Evolutionary conservation across 2,329 filamentous ascomycete species (phyloP).

Genomic region (Helminthosporium solani): DNA sequence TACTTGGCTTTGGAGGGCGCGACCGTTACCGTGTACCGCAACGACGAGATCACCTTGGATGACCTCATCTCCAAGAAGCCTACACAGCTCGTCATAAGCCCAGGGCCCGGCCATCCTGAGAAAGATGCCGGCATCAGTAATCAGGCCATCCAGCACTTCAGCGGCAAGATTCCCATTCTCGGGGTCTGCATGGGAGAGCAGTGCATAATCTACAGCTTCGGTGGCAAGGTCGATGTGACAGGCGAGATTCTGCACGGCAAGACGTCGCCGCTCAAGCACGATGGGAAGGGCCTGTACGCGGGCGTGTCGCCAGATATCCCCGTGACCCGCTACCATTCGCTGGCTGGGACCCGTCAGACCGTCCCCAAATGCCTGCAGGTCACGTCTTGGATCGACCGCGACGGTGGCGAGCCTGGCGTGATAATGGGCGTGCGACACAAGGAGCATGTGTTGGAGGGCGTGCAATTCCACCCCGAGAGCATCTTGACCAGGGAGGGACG

Average conservation of each 20-base stretch:
- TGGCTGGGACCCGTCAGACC: slow-evolving; percentile 87
- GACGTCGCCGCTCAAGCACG: slow-evolving; percentile 86
- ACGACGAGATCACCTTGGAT: slow-evolving; percentile 85
- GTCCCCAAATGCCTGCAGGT: slow-evolving; percentile 84
- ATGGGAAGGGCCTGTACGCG: slow-evolving; percentile 86
- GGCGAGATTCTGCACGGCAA: slow-evolving; percentile 98
- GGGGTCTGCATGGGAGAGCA: slow-evolving; percentile 99
- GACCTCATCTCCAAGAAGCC: slow-evolving; percentile 81
- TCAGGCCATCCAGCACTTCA: slow-evolving; percentile 86
- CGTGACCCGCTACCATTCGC: slow-evolving; percentile 93
- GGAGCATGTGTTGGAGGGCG: slow-evolving; percentile 85
- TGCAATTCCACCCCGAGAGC: slow-evolving; percentile 97
- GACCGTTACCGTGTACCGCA: slow-evolving; percentile 83
- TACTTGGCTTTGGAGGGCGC: slow-evolving; percentile 97
- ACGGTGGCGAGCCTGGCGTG: slow-evolving; percentile 74
- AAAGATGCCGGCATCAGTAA: slow-evolving; percentile 93
- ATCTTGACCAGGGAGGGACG: slow-evolving; percentile 89
- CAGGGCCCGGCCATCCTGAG: slow-evolving; percentile 87
- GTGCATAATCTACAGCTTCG: slow-evolving; percentile 93
- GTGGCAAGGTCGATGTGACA: slow-evolving; percentile 85
- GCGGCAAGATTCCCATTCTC: slow-evolving; percentile 90
- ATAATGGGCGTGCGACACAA: slow-evolving; percentile 98
- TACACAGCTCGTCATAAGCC: slow-evolving; percentile 91
- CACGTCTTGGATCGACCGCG: slow-evolving; percentile 82
- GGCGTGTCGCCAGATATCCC: slow-evolving; percentile 77